These are phyloP conservation scores for Nannochloris sp. DNA, from an alignment of 139 green algal species.

Conservation along the genomic window DNA sequence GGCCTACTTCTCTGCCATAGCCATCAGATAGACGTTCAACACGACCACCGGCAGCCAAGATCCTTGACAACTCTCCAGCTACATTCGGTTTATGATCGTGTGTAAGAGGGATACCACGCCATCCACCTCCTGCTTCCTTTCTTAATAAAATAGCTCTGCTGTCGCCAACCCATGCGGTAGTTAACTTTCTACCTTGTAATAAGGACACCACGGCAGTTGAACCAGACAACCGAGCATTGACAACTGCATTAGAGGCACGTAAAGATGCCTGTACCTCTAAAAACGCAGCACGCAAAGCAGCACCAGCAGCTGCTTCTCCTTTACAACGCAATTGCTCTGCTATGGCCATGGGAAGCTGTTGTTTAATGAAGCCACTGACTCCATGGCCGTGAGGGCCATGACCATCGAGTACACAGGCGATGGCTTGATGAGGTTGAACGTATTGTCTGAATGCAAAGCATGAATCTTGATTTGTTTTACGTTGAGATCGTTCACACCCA, in stretches of 20 bases:
- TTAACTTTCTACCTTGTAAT: constrained; percentile 47
- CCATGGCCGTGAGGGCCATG: constrained; percentile 72
- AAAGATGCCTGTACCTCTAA: constrained; percentile 55
- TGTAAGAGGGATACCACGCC: constrained; percentile 63
- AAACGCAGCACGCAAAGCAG: constrained; percentile 30
- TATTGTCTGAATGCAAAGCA: constrained; percentile 80
- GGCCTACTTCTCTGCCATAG: constrained; percentile 69
- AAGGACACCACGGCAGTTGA: constrained; percentile 67
- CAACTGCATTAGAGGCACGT: constrained; percentile 13
- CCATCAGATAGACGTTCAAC: constrained; percentile 74
- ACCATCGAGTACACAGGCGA: constrained; percentile 79
- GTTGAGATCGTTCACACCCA: constrained; percentile 66
- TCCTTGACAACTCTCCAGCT: constrained; percentile 64
- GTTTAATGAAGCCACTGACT: constrained; percentile 71
- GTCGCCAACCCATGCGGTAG: constrained; percentile 84
- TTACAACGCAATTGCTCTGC: constrained; percentile 54
- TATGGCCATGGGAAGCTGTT: constrained; percentile 65
- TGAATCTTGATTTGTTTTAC: constrained; percentile 87
- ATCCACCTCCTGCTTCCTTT: constrained; percentile 8
- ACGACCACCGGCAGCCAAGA: constrained; percentile 59
- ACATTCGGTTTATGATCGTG: constrained; percentile 82
- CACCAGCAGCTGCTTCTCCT: constrained; percentile 4
- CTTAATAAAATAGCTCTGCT: constrained; percentile 58
- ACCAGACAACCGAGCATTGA: constrained; percentile 79
- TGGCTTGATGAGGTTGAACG: constrained; percentile 58